Evolutionary conservation across 73 alveolate species (phyloP), one percentile per base, ranked within the genome.

Genomic region (Paramecium pentaurelia): DNA sequence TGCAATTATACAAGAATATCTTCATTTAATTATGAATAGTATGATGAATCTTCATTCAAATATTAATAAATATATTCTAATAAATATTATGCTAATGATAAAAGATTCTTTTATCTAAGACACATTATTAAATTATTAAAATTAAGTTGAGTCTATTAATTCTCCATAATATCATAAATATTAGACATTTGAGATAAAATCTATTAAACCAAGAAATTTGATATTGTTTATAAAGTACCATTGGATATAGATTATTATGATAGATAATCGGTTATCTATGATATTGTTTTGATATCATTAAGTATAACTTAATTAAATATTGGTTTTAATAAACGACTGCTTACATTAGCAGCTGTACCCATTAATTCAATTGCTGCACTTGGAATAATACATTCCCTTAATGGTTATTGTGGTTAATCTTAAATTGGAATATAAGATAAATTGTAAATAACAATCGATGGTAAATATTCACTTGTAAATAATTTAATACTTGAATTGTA

Each of bases 261-360:
- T 16, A 73, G 18, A 37, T 73, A 73, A 16, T 73, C 87, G 36
- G 60, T 40, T 1, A 73, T 37, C 20, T 73, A 18, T 4, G 68
- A 9, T 20, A 73, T 37, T 0, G 87, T 73, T 73, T 73, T 73
- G 16, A 73, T 25, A 38, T 73, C 58, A 14, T 73, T 64, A 25
- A 64, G 32, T 4, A 73, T n/a, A 5, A 80, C 71, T 80, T 80
- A 16, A 45, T 27, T 42, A 47, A 45, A 80, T 10, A 80, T 34
- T 1, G 91, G 91, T 45, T 28, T 80, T 1, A 80, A 38, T 45
- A 80, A 80, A n/a, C 91, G 49, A 27, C 64, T 32, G 14, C 91
- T 80, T 3, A 80, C 77, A 80, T 80, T 80, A 45, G 71, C 71
- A 36, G 91, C 91, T 6, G 91, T 80, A 16, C 91, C 91, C 91